Base-by-base conservation (phyloP, 129 eudicot genomes). In the Pulicaria dysenterica region DNA sequence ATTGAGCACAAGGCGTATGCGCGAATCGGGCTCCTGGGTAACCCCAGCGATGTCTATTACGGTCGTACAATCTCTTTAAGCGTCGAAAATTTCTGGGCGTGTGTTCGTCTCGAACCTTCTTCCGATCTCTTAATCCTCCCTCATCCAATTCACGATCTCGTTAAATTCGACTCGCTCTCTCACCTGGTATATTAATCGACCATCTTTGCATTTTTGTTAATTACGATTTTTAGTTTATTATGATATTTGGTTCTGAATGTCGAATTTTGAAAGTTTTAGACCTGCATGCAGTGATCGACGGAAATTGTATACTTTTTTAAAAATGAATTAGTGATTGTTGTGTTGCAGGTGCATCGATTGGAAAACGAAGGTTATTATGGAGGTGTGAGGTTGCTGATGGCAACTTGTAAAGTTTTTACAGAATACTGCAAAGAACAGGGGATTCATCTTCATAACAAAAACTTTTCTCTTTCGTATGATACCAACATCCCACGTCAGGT, bases 401-500 rank as follows among this genome's bases (percentile, higher is more conserved):
- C 99, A 5, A 81, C 83, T 38, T 90, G 97, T 56, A 94, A 88
- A 74, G 82, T 90, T 12, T 94, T 94, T 49, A 81, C 61, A 44
- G 77, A 65, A 15, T 81, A 90, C 60, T 94, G 99, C 85, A 88
- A 83, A 72, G 90, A 86, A 34, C 81, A 88, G 10, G 71, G 70
- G 55, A 84, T 94, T 55, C 56, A 55, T 65, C 85, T 94, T 64
- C 96, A 83, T 41, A 82, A 75, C 8, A 68, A 83, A 14, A 94
- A 90, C 53, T 94, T 94, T 57, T 82, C 87, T 5, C 78, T 94
- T 13, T 94, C 99, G 1, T 94, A 94, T 8, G 99, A 90, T 4
- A 94, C 99, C 44, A 94, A 90, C 74, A 94, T 94, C 73, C 99
- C 99, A 77, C 99, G 99, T 49, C 99, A 94, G 99, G 99, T 94